Conservation (phyloP, 1,284 basidiomycete species). For the Austropuccinia psidii region DNA sequence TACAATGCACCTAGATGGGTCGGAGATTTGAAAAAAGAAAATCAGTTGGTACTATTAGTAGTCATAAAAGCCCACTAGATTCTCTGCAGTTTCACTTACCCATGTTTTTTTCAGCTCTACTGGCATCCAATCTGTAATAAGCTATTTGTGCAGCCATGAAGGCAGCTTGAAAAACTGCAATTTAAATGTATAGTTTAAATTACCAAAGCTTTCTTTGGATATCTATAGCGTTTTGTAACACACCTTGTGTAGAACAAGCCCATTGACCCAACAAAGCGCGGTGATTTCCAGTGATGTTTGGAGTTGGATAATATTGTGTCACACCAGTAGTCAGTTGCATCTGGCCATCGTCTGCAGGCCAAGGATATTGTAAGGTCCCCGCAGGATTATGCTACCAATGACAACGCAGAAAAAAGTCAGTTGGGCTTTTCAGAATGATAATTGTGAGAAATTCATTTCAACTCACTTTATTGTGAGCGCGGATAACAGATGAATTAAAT, state of each 20-base stretch:
- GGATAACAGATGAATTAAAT: constrained; percentile 58
- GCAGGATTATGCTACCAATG: constrained; percentile 40
- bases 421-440: too few relatives aligned
- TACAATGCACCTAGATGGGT: constrained; percentile 37
- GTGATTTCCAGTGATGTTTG: constrained; percentile 26
- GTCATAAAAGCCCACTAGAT: too few relatives aligned
- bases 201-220: background rate
- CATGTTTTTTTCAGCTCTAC: constrained; percentile 57
- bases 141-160: constrained; percentile 56
- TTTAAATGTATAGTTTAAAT: constrained; percentile 19
- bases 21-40: background rate
- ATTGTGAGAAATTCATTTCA: background rate
- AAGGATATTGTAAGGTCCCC: constrained; percentile 42
- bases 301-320: constrained; percentile 31
- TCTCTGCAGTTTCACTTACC: constrained; percentile 51
- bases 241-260: constrained; percentile 40
- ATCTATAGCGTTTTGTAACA: constrained; percentile 49
- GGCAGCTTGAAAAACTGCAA: constrained; percentile 56
- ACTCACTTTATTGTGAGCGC: constrained; percentile 56
- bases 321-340: constrained; percentile 40
- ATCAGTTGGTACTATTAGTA: too few relatives aligned
- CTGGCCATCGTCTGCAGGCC: constrained; percentile 40
- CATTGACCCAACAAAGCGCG: constrained; percentile 36
- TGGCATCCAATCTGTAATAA: constrained; percentile 58
- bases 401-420: background rate